Percentiles rank a stretch among this genome's conserved stretches.
Evolutionary conservation across 805 yeast genomes (phyloP).

Genomic region (Suhomyces sp.): DNA sequence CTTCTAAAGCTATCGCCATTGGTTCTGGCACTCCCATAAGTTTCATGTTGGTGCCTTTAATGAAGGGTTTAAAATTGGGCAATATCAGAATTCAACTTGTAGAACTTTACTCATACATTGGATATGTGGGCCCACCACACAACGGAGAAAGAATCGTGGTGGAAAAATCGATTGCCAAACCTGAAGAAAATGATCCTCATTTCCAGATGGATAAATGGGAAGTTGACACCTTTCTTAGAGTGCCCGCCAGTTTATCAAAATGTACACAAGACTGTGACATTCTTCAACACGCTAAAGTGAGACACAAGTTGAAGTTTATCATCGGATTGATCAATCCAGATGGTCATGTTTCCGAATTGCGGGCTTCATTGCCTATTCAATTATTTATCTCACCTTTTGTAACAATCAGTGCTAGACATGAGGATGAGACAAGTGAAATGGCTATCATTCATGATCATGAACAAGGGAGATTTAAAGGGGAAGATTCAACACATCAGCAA

Average conservation of each 20-base stretch:
- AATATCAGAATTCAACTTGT: conserved; percentile 64
- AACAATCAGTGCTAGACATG: conserved; percentile 54
- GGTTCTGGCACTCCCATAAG: conserved; percentile 76
- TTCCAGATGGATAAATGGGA: conserved; percentile 68
- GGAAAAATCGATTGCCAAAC: conserved; percentile 46
- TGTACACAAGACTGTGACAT: conserved; percentile 88
- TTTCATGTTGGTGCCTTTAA: conserved; percentile 71
- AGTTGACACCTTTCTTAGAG: conserved; percentile 52
- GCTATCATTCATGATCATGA: conserved; percentile 3
- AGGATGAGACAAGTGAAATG: conserved; percentile 19
- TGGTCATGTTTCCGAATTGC: conserved; percentile 86
- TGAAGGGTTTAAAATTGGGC: conserved; percentile 79
- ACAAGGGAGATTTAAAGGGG: not conserved
- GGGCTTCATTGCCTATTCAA: conserved; percentile 85
- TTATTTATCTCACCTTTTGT: conserved; percentile 81
- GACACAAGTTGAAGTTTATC: conserved; percentile 83
- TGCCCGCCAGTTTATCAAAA: conserved; percentile 72
- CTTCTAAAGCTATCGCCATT: conserved; percentile 84
- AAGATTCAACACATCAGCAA: not conserved
- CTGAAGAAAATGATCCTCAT: conserved; percentile 43
- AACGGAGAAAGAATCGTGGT: conserved; percentile 61
- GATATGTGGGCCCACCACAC: conserved; percentile 56
- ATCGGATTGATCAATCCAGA: conserved; percentile 82
- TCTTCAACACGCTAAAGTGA: conserved; percentile 66
- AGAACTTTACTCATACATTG: conserved; percentile 65